These are phyloP conservation scores for Spiraea crenata DNA, from an alignment of 331 rosid species.

Conservation along the genomic window DNA sequence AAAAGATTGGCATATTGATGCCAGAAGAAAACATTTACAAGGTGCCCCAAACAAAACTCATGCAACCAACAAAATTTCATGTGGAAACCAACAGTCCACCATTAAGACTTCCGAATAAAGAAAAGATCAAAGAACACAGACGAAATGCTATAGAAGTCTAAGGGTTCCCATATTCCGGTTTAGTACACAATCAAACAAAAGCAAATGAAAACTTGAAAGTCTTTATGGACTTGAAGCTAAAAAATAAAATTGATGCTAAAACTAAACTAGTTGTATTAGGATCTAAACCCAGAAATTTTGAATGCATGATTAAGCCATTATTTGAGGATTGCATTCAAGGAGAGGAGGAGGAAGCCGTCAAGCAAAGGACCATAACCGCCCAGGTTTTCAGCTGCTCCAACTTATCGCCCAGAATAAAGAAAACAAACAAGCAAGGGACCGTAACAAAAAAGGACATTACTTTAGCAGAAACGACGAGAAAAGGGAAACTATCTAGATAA, in stretches of 20 bases:
- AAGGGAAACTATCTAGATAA: background rate
- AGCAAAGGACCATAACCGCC: background rate
- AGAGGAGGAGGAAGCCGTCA: background rate
- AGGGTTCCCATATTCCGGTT: background rate
- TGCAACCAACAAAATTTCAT: background rate
- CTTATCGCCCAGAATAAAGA: background rate
- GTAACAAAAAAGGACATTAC: background rate
- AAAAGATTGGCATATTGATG: background rate
- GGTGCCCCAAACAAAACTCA: background rate
- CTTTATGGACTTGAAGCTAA: background rate
- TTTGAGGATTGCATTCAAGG: background rate
- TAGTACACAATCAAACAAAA: background rate
- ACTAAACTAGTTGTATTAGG: background rate
- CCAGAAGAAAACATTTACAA: background rate
- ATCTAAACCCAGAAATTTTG: background rate
- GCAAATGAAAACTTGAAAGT: background rate
- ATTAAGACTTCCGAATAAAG: background rate
- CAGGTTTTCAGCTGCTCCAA: background rate
- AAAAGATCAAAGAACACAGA: background rate
- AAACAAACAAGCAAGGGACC: background rate
- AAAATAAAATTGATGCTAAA: background rate
- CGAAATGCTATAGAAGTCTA: background rate
- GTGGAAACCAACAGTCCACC: background rate
- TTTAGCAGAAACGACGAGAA: background rate
- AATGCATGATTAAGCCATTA: background rate